A percentile compares a stretch with the other conserved stretches of the same genome.
Evolutionary conservation across 2,329 filamentous ascomycete genomes (phyloP).

Genomic region (Exophiala viscosa): DNA sequence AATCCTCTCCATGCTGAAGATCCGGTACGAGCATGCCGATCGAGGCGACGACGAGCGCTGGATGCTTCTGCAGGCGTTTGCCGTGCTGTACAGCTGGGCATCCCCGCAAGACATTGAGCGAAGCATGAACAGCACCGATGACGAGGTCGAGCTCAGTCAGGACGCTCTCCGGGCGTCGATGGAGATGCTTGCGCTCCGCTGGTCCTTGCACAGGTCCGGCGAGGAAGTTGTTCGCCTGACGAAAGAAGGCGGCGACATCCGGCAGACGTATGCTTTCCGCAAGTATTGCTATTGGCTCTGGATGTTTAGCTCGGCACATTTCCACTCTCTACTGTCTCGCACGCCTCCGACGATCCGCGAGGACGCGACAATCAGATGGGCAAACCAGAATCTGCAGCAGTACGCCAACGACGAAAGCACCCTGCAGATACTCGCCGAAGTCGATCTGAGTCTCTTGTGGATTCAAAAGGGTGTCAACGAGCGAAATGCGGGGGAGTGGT

Average conservation of each 20-base stretch:
- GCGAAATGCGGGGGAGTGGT: constrained; percentile 1
- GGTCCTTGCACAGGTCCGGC: constrained; percentile 5
- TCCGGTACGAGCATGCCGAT: not conserved
- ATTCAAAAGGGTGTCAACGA: not conserved
- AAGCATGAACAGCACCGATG: not conserved
- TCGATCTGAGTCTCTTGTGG: constrained; percentile 3
- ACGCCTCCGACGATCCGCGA: constrained; percentile 2
- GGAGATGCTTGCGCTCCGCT: constrained; percentile 1
- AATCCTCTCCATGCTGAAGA: constrained; percentile 5
- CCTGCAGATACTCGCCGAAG: constrained; percentile 2
- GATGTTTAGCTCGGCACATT: constrained; percentile 2
- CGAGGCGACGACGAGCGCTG: constrained; percentile 4
- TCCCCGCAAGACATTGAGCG: not conserved
- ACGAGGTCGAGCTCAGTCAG: constrained; percentile 1
- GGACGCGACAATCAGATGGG: constrained; percentile 2
- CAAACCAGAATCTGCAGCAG: not conserved
- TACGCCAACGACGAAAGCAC: constrained; percentile 1
- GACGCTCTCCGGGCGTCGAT: constrained; percentile 1
- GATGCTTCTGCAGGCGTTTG: constrained; percentile 6
- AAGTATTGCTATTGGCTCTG: constrained; percentile 9
- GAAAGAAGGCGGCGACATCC: not conserved
- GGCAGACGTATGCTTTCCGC: constrained; percentile 4
- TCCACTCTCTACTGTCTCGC: constrained; percentile 5
- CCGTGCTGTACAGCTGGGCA: constrained; percentile 7
- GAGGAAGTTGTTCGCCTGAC: constrained; percentile 4